These are phyloP conservation scores for Erodium moschatum DNA, from an alignment of 441 rosid species.

Conservation along the genomic window DNA sequence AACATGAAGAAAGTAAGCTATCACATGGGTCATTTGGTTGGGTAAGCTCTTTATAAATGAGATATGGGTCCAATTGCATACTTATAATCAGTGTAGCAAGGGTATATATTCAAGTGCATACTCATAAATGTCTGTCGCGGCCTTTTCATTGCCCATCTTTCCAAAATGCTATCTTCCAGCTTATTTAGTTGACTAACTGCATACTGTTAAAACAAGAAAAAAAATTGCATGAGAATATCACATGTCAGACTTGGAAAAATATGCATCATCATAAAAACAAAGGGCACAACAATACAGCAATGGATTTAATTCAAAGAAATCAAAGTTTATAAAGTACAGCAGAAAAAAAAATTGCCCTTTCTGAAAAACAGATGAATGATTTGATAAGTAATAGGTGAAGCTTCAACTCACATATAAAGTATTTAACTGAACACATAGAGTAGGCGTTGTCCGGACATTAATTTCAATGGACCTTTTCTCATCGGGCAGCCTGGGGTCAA, in stretches of 20 bases:
- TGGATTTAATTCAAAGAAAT: not conserved
- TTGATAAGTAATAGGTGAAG: constrained; percentile 20
- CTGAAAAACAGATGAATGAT: constrained; percentile 6
- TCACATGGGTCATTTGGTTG: not conserved
- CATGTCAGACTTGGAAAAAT: not conserved
- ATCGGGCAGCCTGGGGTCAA: constrained; percentile 55
- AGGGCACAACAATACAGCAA: not conserved
- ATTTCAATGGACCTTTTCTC: constrained; percentile 44
- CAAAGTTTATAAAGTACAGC: not conserved
- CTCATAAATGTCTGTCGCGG: constrained; percentile 56
- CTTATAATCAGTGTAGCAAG: constrained; percentile 8
- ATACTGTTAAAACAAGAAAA: constrained; percentile 43
- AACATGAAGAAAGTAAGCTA: not conserved
- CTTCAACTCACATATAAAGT: constrained; percentile 65
- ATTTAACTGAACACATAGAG: constrained; percentile 88
- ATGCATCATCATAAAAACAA: constrained; percentile 14
- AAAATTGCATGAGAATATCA: constrained; percentile 17
- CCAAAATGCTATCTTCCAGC: constrained; percentile 89
- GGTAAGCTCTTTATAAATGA: constrained; percentile 1
- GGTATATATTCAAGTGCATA: constrained; percentile 33
- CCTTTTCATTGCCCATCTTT: constrained; percentile 61
- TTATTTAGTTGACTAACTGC: constrained; percentile 88
- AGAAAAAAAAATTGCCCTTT: not conserved
- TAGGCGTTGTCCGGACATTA: constrained; percentile 49
- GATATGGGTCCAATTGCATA: not conserved